These are phyloP conservation scores for Penicillium parvum DNA, from an alignment of 495 filamentous ascomycete genomes.

Conservation along the genomic window DNA sequence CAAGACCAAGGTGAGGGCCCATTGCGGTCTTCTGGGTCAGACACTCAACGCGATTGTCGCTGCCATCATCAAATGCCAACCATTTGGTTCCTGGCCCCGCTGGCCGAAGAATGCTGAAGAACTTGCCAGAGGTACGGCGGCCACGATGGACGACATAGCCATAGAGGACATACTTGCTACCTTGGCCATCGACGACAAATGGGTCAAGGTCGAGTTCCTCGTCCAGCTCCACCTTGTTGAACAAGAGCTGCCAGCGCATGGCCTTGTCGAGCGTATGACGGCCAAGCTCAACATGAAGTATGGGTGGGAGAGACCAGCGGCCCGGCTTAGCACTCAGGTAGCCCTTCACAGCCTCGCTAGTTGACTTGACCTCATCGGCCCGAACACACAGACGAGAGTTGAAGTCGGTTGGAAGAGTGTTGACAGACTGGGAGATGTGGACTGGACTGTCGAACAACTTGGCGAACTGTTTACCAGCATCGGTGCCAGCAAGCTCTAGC, in stretches of 20 bases:
- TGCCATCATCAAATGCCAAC: constrained; percentile 57
- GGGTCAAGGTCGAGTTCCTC: constrained; percentile 46
- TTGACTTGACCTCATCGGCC: constrained; percentile 33
- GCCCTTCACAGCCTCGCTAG: constrained; percentile 25
- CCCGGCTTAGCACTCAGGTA: constrained; percentile 35
- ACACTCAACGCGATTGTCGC: constrained; percentile 51
- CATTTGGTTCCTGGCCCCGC: constrained; percentile 53
- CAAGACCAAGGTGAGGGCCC: constrained; percentile 49
- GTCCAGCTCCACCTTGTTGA: constrained; percentile 52
- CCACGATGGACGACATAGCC: constrained; percentile 60
- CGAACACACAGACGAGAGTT: constrained; percentile 40
- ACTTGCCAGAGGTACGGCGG: constrained; percentile 56
- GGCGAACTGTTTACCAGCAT: constrained; percentile 34
- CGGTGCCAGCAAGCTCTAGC: constrained; percentile 46
- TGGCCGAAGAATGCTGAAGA: constrained; percentile 58
- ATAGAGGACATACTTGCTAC: constrained; percentile 52
- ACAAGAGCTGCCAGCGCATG: constrained; percentile 55
- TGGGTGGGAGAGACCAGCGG: constrained; percentile 39
- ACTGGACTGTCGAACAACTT: constrained; percentile 44
- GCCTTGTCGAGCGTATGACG: constrained; percentile 52
- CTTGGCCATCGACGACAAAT: constrained; percentile 30
- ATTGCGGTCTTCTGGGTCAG: constrained; percentile 56
- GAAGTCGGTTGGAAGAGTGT: constrained; percentile 36
- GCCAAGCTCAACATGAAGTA: constrained; percentile 57
- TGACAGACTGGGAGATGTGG: constrained; percentile 10